Evolutionary conservation across 1,139 yeast genomes (phyloP), one percentile per base, ranked within the genome.

Genomic region (Sugiyamaella xylanicola): DNA sequence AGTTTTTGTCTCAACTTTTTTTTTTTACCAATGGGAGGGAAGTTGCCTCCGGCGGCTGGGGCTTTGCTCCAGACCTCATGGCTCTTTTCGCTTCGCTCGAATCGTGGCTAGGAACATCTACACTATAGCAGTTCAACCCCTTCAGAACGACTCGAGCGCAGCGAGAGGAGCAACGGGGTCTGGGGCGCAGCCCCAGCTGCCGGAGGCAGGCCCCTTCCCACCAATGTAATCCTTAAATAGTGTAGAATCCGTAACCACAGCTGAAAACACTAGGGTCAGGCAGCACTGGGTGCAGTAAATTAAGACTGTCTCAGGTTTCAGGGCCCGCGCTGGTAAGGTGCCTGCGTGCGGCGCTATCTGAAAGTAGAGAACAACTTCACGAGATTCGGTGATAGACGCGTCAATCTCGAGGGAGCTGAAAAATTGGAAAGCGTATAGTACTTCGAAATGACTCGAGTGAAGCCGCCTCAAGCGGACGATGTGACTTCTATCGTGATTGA

Each of bases 401-500:
- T 16, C 21, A 16, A 13, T 15, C 4, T 40, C 43, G 43, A 21
- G 32, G 15, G 5, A 4, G 7, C 15, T n/a, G 29, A 16, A 13
- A 20, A 15, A n/a, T 29, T 16, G 11, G 15, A 19, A 3, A 15
- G 17, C 13, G 16, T 7, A 11, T 15, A 41, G 22, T 9, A 9
- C 27, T 15, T 9, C 4, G 17, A 40, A 45, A 49, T 50, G 53
- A 42, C 53, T 42, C 40, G 48, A 20, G 27, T 43, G 13, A 53
- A 53, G 36, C 56, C 55, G 19, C 58, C 59, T 32, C 62, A 59
- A 41, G 64, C 68, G 13, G 73, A 68, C 55, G 76, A 73, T 55
- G 70, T 93, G 61, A 85, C 93, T 58, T 96, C 98, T 43, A 79
- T 93, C n/a, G 96, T 95, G 42, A 78, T 93, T 42, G 99, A 93